These are phyloP conservation scores for Solanum chiquidenum DNA, from an alignment of 257 asterid species.

Conservation along the genomic window DNA sequence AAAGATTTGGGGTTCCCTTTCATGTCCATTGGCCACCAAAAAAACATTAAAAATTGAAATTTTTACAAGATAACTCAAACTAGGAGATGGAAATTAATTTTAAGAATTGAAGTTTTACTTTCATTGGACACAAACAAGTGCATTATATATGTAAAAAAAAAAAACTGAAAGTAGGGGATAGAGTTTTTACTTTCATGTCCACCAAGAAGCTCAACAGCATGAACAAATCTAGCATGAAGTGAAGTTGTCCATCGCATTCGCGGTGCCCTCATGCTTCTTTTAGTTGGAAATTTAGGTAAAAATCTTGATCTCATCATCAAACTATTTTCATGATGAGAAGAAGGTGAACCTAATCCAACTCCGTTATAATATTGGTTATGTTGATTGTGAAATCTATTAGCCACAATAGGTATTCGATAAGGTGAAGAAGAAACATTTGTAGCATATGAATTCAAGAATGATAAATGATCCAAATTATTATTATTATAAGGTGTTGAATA, in stretches of 20 bases:
- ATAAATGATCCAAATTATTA: conserved; percentile 15
- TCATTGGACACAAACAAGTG: conserved; percentile 86
- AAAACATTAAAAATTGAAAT: background rate
- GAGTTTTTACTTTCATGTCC: conserved; percentile 83
- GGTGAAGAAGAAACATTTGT: conserved; percentile 17
- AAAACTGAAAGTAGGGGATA: background rate
- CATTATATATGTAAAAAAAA: background rate
- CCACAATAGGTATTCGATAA: background rate
- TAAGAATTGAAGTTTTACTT: conserved; percentile 19
- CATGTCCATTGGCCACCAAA: background rate
- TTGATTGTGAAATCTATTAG: conserved; percentile 6
- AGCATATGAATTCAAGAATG: conserved; percentile 7
- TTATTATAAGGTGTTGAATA: conserved; percentile 2
- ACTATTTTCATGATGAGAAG: conserved; percentile 29
- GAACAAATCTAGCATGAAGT: conserved; percentile 86
- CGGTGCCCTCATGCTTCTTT: conserved; percentile 84
- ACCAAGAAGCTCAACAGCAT: conserved; percentile 94
- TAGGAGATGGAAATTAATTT: background rate
- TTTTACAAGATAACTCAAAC: background rate
- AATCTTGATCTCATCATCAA: conserved; percentile 68
- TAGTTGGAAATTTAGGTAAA: conserved; percentile 47
- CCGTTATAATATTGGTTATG: conserved; percentile 14
- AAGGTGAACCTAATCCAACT: conserved; percentile 20
- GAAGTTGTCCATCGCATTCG: conserved; percentile 95
- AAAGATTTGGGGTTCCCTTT: background rate